Conservation (phyloP, 2,329 filamentous ascomycete genomes). For the Dactylella cylindrospora region DNA sequence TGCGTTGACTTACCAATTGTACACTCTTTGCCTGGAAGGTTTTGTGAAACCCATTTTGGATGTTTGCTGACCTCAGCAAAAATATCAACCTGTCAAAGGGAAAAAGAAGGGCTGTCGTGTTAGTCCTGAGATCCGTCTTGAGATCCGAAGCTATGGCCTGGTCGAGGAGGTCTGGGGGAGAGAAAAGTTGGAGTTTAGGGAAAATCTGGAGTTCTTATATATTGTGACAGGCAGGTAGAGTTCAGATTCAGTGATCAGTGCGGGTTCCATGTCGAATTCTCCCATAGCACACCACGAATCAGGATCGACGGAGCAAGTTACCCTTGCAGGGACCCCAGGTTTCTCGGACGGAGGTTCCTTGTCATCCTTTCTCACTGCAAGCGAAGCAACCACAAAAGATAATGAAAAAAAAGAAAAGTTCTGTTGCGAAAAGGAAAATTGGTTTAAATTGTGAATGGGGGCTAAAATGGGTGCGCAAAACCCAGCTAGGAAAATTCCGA, state of each 20-base stretch:
- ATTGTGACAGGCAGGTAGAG: constrained; percentile 24
- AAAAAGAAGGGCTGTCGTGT: constrained; percentile 13
- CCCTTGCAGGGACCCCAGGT: constrained; percentile 42
- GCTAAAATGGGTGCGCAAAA: constrained; percentile 19
- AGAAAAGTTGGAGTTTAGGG: constrained; percentile 29
- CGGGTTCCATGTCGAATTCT: constrained; percentile 44
- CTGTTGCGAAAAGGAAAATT: background rate
- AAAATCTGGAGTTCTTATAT: constrained; percentile 45
- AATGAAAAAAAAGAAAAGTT: constrained; percentile 10
- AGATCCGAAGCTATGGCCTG: constrained; percentile 42
- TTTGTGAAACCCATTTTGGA: constrained; percentile 17
- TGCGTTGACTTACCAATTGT: no score
- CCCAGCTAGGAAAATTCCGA: constrained; percentile 40
- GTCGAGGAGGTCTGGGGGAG: constrained; percentile 21
- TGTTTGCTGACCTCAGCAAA: no score
- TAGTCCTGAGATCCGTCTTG: constrained; percentile 34
- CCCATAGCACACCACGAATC: constrained; percentile 41
- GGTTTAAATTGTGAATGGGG: constrained; percentile 23
- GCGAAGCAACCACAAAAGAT: constrained; percentile 21
- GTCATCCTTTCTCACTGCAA: constrained; percentile 28
- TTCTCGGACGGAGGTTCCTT: constrained; percentile 45
- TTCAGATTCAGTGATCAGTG: constrained; percentile 31
- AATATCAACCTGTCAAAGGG: constrained; percentile 6
- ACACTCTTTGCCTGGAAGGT: no score
- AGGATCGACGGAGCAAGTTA: constrained; percentile 30